Evolutionary conservation across 148 eudicot species (phyloP).

Genomic region (Pharnaceum exiguum): DNA sequence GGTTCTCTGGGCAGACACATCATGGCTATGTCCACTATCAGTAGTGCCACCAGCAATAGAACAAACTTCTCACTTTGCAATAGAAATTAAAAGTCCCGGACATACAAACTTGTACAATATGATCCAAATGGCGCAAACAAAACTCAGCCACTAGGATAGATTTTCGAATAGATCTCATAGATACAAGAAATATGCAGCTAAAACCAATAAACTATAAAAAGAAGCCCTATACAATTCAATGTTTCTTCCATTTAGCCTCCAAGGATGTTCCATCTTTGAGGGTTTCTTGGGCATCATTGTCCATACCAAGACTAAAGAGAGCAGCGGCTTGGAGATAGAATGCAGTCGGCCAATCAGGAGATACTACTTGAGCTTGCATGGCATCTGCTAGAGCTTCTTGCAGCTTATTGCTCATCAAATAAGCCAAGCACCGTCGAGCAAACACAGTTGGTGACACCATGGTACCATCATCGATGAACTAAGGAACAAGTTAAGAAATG

Average conservation of each 20-base stretch:
- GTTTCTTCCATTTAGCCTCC: slow-evolving; percentile 44
- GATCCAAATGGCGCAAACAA: slow-evolving; percentile 20
- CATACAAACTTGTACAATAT: slow-evolving; percentile 22
- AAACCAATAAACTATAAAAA: slow-evolving; percentile 14
- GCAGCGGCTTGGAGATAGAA: slow-evolving; percentile 83
- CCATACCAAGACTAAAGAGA: slow-evolving; percentile 70
- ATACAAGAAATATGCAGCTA: slow-evolving; percentile 24
- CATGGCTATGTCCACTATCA: neutral
- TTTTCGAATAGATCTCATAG: slow-evolving; percentile 3
- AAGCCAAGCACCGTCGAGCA: slow-evolving; percentile 59
- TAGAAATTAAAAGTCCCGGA: slow-evolving; percentile 2
- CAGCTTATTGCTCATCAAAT: slow-evolving; percentile 60
- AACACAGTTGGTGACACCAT: slow-evolving; percentile 66
- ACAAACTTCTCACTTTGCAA: slow-evolving; percentile 10
- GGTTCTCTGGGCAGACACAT: neutral
- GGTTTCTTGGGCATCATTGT: slow-evolving; percentile 61
- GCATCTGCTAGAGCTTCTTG: slow-evolving; percentile 80
- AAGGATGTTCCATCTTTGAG: slow-evolving; percentile 63
- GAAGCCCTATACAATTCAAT: slow-evolving; percentile 26
- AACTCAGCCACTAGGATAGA: slow-evolving; percentile 15
- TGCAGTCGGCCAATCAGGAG: slow-evolving; percentile 73
- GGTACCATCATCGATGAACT: slow-evolving; percentile 63
- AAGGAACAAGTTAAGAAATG: neutral
- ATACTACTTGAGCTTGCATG: slow-evolving; percentile 72
- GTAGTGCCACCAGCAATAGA: neutral